Conservation (phyloP, 2,329 filamentous ascomycete species). For the Colletotrichum gigasporum region DNA sequence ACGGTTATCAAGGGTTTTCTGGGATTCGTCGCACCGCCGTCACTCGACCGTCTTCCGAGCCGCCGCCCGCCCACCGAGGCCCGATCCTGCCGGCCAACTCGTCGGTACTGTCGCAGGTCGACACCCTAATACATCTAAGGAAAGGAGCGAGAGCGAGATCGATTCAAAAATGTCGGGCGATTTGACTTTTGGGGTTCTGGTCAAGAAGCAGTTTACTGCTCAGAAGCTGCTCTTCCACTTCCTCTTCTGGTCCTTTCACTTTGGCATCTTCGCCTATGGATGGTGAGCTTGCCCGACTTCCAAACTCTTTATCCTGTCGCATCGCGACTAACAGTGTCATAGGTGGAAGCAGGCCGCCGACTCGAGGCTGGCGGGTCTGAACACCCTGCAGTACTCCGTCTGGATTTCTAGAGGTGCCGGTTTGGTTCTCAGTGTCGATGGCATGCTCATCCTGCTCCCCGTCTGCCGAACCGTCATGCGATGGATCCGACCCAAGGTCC, state of each 20-base stretch:
- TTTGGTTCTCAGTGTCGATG: constrained; percentile 84
- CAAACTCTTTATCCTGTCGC: neutral
- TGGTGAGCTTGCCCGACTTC: constrained; percentile 67
- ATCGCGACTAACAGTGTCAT: constrained; percentile 36
- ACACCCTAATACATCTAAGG: constrained; percentile 45
- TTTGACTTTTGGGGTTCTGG: constrained; percentile 43
- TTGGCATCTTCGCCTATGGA: constrained; percentile 82
- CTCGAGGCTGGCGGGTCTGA: constrained; percentile 76
- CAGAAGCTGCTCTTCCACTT: constrained; percentile 82
- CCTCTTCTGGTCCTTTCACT: constrained; percentile 83
- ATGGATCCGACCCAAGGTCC: constrained; percentile 84
- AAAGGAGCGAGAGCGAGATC: constrained; percentile 38
- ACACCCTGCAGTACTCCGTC: constrained; percentile 85
- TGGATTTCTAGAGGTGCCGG: constrained; percentile 97
- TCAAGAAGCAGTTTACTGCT: constrained; percentile 73
- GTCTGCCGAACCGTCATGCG: constrained; percentile 94
- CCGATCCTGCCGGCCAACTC: constrained; percentile 33
- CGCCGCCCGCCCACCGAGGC: constrained; percentile 29
- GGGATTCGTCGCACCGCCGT: constrained; percentile 5
- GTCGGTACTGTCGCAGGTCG: constrained; percentile 63
- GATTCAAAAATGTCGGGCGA: constrained; percentile 50
- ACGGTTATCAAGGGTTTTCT: constrained; percentile 12
- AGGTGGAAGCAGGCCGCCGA: constrained; percentile 85
- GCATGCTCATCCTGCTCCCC: constrained; percentile 87
- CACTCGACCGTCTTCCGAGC: constrained; percentile 3